Evolutionary conservation across 2,329 filamentous ascomycete species (phyloP).

Genomic region (Catunica adiposa): DNA sequence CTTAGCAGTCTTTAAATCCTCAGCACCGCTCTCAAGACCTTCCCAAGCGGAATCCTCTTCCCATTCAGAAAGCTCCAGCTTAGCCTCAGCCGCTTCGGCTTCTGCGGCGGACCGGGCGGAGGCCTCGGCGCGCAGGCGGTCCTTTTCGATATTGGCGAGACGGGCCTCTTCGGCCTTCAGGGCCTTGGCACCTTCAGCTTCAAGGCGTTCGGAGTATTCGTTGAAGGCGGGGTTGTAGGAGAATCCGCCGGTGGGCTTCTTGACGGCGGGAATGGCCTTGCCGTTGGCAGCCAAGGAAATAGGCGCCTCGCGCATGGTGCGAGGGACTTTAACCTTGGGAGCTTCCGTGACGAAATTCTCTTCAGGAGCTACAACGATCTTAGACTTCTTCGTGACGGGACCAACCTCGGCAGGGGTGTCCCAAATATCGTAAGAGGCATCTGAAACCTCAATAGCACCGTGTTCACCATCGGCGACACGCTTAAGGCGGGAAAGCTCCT

Average conservation of each 20-base stretch:
- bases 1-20: slow-evolving; percentile 50
- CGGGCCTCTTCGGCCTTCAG: slow-evolving; percentile 65
- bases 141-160: slow-evolving; percentile 47
- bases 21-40: slow-evolving; percentile 66
- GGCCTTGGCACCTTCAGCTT: slow-evolving; percentile 60
- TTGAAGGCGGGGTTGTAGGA: slow-evolving; percentile 85
- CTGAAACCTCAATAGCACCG: slow-evolving; percentile 37
- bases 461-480: slow-evolving; percentile 61
- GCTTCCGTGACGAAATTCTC: slow-evolving; percentile 48
- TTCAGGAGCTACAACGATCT: slow-evolving; percentile 28
- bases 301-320: slow-evolving; percentile 58
- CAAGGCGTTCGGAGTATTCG: slow-evolving; percentile 67
- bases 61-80: slow-evolving; percentile 49
- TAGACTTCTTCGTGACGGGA: slow-evolving; percentile 21
- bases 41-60: slow-evolving; percentile 90
- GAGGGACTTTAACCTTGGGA: slow-evolving; percentile 52
- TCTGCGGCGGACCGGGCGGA: slow-evolving; percentile 54
- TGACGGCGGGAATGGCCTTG: slow-evolving; percentile 62
- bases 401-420: slow-evolving; percentile 22
- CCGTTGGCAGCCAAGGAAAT: slow-evolving; percentile 71
- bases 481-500: slow-evolving; percentile 64
- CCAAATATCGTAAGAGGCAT: slow-evolving; percentile 70
- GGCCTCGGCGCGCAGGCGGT: slow-evolving; percentile 50
- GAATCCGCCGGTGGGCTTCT: slow-evolving; percentile 62
- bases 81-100: slow-evolving; percentile 56